Base-by-base conservation (phyloP, 768 basidiomycete species). In the Boletales sp. region DNA sequence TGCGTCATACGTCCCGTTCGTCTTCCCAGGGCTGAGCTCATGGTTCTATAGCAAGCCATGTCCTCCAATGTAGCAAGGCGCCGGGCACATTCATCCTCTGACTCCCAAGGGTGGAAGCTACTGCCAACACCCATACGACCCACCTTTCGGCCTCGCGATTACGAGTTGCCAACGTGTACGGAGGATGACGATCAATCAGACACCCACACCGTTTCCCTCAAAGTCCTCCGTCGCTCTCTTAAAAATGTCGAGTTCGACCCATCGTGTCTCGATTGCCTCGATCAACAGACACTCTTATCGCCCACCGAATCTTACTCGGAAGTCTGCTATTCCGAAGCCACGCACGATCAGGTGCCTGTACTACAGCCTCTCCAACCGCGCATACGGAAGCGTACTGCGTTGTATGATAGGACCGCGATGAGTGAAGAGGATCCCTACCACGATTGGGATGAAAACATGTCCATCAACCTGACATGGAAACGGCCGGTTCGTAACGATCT, bases 291-390 rank as follows among this genome's bases (percentile, higher is more conserved):
- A 0, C 67, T 76, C 11, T 57, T 69, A 30, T 65, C 68, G 0
- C 75, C 75, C 10, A 58, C 66, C 3, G 71, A 73, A 21, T 65
- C 73, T 21, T 76, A 74, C 54, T 71, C 72, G 5, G 75, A 75
- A 43, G 47, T 72, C 2, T 76, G 75, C 52, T 76, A 74, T 49
- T 56, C 68, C 12, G 66, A 65, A 40, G 74, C 75, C 8, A 69
- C 74, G n/a, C 62, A 69, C 32, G 70, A 71, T 34, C 54, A 57
- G 34, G 35, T 48, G 5, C 55, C 61, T 10, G 68, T 68, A 0
- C 68, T 68, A 1, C 68, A 68, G 33, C 66, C 68, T n/a, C 31
- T 68, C 17, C 66, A 68, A 34, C 66, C 66, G 7, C 66, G 57
- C 31, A 62, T 68, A 60, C 68, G 68, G 44, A 68, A 58, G 37